Conservation (phyloP, 768 basidiomycete species). For the Candolleomyces aberdarensis region DNA sequence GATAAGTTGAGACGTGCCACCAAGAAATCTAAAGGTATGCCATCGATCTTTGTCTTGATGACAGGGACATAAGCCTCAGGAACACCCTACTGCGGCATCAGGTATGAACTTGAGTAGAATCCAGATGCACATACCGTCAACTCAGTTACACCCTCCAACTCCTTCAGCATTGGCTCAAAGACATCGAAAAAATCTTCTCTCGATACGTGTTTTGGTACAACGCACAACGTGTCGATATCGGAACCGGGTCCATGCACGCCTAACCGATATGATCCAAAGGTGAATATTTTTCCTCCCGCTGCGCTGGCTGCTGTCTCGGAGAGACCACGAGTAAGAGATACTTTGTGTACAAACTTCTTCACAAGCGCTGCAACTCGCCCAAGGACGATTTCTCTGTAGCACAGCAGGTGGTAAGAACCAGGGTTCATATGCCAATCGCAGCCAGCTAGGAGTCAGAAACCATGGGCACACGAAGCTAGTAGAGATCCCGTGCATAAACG, state of each 20-base stretch:
- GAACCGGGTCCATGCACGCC: constrained; percentile 95
- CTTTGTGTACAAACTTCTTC: constrained; percentile 87
- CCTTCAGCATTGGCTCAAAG: constrained; percentile 86
- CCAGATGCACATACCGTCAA: constrained; percentile 69
- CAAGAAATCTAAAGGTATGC: constrained; percentile 90
- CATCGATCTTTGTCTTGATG: constrained; percentile 86
- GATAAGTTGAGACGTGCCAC: constrained; percentile 88
- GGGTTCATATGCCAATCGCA: neutral
- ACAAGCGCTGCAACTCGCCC: constrained; percentile 87
- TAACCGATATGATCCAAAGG: constrained; percentile 96
- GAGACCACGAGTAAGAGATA: constrained; percentile 75
- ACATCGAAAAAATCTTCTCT: constrained; percentile 90
- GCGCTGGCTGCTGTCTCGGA: constrained; percentile 85
- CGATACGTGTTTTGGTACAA: constrained; percentile 94
- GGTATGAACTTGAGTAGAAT: neutral
- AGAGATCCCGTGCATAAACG: neutral
- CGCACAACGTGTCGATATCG: constrained; percentile 98
- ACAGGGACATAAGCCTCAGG: constrained; percentile 97
- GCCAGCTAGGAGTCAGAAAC: no score
- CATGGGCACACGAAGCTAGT: no score
- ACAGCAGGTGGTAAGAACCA: constrained; percentile 1
- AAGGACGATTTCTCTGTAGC: constrained; percentile 83
- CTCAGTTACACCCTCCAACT: constrained; percentile 79
- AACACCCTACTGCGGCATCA: constrained; percentile 61
- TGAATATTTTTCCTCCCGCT: constrained; percentile 98